Conservation (phyloP, 495 filamentous ascomycete species). For the Penicillium fimorum region DNA sequence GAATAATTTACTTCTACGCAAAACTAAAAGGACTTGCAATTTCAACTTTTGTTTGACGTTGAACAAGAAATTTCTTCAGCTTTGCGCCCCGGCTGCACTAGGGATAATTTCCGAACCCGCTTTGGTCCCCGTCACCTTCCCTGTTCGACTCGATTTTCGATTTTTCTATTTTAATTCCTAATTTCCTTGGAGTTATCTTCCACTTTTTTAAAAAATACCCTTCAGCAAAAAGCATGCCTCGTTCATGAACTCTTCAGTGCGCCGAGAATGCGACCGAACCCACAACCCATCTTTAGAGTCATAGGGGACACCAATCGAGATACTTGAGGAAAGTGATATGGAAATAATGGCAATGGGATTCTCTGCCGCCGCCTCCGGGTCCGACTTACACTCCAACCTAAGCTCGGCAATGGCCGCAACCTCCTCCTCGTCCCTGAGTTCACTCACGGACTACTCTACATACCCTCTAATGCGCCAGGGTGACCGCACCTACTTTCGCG, state of each 20-base stretch:
- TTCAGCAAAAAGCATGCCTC: slow-evolving; percentile 19
- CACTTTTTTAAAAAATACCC: background rate
- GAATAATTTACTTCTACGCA: background rate
- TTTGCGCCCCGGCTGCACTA: slow-evolving; percentile 3
- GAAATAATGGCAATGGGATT: slow-evolving; percentile 40
- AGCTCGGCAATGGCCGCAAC: slow-evolving; percentile 40
- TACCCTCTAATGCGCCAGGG: slow-evolving; percentile 69
- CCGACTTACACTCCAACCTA: slow-evolving; percentile 41
- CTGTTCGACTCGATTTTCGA: slow-evolving; percentile 9
- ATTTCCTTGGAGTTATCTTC: slow-evolving; percentile 7
- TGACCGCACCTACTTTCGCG: slow-evolving; percentile 78
- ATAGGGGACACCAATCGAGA: slow-evolving; percentile 23
- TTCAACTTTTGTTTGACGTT: slow-evolving; percentile 1
- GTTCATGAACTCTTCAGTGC: slow-evolving; percentile 25
- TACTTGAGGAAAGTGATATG: slow-evolving; percentile 25
- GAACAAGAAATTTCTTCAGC: slow-evolving; percentile 7
- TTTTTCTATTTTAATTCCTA: slow-evolving; percentile 5
- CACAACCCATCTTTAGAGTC: slow-evolving; percentile 23
- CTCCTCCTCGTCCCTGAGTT: slow-evolving; percentile 40
- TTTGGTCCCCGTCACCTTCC: slow-evolving; percentile 12
- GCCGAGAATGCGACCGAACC: slow-evolving; percentile 36
- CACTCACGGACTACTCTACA: slow-evolving; percentile 45
- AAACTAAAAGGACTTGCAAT: background rate
- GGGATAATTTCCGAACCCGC: slow-evolving; percentile 13
- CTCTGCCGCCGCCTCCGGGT: slow-evolving; percentile 34